Base-by-base conservation (phyloP, 1,284 basidiomycete species). In the Cutaneotrichosporon sp. region DNA sequence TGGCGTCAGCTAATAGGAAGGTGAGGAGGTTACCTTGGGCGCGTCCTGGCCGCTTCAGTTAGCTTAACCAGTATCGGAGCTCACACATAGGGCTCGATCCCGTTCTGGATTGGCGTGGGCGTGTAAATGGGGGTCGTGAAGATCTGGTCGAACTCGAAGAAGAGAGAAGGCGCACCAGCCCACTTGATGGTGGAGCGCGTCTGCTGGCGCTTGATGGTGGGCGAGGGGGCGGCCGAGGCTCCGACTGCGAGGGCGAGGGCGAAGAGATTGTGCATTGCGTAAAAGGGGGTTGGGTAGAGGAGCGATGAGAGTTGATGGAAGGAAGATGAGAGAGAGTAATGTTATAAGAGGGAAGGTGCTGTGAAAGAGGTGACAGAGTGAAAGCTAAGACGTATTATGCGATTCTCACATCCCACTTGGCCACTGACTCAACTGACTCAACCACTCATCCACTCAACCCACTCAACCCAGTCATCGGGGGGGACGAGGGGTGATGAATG, bases 51-150 rank as follows among this genome's bases (percentile, higher is more conserved):
- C 53, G 21, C 53, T 56, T 34, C 52, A 4, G 31, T 53, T 4
- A 53, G 52, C 30, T 49, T 14, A 21, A 11, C 9, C 9, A 18
- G 47, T 8, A n/a, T 8, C 16, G 9, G 31, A 11, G 34, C 55
- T 42, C 22, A 56, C 55, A 56, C 21, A 13, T 42, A 40, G 38
- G 55, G 55, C 36, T 26, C 4, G 36, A 42, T 16, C 13, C 55
- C 55, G 38, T 56, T 56, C 22, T 14, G 16, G 36, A 56, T 56
- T 2, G 55, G 38, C 1, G 38, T 30, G 13, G 55, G 55, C 10
- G 55, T 56, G 26, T 56, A 56, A 38, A 56, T 56, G 22, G 55
- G 55, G 10, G 36, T 42, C 5, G 36, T 46, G 55, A 56, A 42
- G 38, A 30, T 36, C 22, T 42, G 21, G 34, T 38, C 53, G 13